phyloP scores from a whole-genome alignment of 2,329 filamentous ascomycete species.

The Colletotrichum euphorbiae region DNA sequence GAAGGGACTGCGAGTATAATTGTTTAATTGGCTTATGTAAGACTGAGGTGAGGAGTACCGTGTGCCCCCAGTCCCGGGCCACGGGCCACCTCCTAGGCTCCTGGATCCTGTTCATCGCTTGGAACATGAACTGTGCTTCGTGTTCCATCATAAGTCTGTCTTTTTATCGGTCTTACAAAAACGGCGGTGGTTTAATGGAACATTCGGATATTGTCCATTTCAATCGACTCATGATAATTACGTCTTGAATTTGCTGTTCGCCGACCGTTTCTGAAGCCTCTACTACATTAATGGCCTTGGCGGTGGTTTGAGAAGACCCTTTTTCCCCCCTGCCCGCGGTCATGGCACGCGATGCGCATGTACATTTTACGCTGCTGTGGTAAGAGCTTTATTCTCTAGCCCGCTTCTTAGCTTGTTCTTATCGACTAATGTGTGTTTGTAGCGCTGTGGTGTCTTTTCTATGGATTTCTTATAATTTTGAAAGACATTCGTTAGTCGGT shows the following conservation, averaged over 20 bases:
- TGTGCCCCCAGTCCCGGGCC: not conserved
- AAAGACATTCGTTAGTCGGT: slow-evolving; percentile 63
- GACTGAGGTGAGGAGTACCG: not conserved
- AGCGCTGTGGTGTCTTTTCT: slow-evolving; percentile 62
- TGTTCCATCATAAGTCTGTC: slow-evolving; percentile 11
- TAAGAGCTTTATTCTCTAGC: slow-evolving; percentile 35
- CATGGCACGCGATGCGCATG: slow-evolving; percentile 49
- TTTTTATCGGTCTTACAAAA: not conserved
- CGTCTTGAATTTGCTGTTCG: no score
- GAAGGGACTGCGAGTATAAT: no score
- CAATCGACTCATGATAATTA: no score
- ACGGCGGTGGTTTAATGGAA: no score
- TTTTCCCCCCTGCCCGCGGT: not conserved
- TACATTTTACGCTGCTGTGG: slow-evolving; percentile 52
- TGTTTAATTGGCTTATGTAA: slow-evolving; percentile 25
- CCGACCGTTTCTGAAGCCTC: no score
- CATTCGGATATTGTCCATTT: no score
- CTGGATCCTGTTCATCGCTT: slow-evolving; percentile 5
- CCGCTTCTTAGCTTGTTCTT: not conserved
- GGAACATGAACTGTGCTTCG: slow-evolving; percentile 8
- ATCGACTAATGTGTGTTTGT: not conserved
- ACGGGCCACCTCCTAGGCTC: no score
- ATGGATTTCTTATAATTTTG: slow-evolving; percentile 59
- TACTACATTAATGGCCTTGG: no score
- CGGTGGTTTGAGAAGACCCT: not conserved